Base-by-base conservation (phyloP, 352 stramenopile species). In the Blastocystis sp. region DNA sequence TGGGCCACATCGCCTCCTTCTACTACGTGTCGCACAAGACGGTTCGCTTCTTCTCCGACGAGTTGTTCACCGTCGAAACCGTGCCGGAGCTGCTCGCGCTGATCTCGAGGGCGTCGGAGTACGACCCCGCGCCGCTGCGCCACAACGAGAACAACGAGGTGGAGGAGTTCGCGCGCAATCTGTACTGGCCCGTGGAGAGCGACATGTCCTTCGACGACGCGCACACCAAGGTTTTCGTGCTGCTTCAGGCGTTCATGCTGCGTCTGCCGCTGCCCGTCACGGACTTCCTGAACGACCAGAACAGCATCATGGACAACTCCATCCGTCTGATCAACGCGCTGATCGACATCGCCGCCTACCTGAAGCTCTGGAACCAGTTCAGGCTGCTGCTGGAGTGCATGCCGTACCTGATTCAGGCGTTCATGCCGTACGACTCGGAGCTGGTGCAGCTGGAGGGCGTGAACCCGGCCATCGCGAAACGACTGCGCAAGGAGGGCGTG, bases 221-320 rank as follows among this genome's bases (percentile, higher is more conserved):
- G 1, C 78, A 91, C 71, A n/a, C 70, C 21, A 91, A 91, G 59
- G 79, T 82, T 1, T 91, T 78, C 39, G 89, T 96, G 29, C 92
- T 99, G 67, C 79, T 98, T 10, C 96, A 99, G 92, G 97, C 98
- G 90, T 95, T 98, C 91, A 92, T 99, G 76, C 93, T 95, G 90
- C 94, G 94, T 16, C 91, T 95, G 50, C 93, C 94, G 21, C 93
- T 98, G 90, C 97, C 98, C 1, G 98, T 98, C 31, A 98, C 94
- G 80, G 97, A 99, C 91, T 99, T 98, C 91, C 93, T 94, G 26
- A 99, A 98, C 85, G 98, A 99, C 91, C 95, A 98, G 31, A 95
- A 95, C 26, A 95, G 93, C 74, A 93, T 99, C 37, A 91, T 99
- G 61, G 97, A 99, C 81, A 96, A 99, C 80, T 82, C 98, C 24